Evolutionary conservation across 2,329 filamentous ascomycete species (phyloP).

Genomic region (Grosmannia serpens): DNA sequence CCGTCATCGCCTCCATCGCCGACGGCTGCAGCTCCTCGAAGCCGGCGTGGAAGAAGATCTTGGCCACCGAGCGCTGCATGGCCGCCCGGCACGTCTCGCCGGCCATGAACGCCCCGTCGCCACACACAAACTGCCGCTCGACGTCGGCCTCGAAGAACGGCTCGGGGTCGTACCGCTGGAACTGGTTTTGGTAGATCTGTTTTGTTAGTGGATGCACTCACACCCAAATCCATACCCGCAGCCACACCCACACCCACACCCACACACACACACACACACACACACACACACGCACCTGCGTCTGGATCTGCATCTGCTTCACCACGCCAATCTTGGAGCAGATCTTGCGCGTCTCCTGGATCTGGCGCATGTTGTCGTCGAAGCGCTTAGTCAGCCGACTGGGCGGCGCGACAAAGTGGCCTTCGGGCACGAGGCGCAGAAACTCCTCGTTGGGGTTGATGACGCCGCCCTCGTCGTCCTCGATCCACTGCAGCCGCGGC

Average conservation of each 20-base stretch:
- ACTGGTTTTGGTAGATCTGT: conserved; percentile 94
- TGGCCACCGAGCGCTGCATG: conserved; percentile 80
- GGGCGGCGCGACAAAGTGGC: conserved; percentile 63
- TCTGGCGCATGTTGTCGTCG: conserved; percentile 82
- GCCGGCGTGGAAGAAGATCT: conserved; percentile 90
- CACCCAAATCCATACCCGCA: neutral
- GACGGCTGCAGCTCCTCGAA: conserved; percentile 97
- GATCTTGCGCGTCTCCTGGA: conserved; percentile 93
- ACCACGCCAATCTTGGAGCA: conserved; percentile 95
- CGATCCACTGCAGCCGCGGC: conserved; percentile 70
- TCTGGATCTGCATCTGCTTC: conserved; percentile 98
- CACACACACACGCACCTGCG: conserved; percentile 51
- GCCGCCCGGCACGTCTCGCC: conserved; percentile 71
- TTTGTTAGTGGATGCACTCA: neutral
- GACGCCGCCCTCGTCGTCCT: conserved; percentile 79
- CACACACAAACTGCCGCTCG: conserved; percentile 78
- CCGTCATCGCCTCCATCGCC: conserved; percentile 79
- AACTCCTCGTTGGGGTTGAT: conserved; percentile 82
- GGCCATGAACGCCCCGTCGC: conserved; percentile 80
- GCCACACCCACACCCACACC: too few species aligned
- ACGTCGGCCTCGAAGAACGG: conserved; percentile 81
- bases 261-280: neutral
- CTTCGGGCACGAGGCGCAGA: conserved; percentile 62
- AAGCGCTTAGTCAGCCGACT: conserved; percentile 68
- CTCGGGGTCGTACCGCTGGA: conserved; percentile 87